A percentile compares a stretch with the other conserved stretches of the same genome.
These are phyloP conservation scores for Citrus glauca DNA, from an alignment of 345 rosid species.

Conservation along the genomic window DNA sequence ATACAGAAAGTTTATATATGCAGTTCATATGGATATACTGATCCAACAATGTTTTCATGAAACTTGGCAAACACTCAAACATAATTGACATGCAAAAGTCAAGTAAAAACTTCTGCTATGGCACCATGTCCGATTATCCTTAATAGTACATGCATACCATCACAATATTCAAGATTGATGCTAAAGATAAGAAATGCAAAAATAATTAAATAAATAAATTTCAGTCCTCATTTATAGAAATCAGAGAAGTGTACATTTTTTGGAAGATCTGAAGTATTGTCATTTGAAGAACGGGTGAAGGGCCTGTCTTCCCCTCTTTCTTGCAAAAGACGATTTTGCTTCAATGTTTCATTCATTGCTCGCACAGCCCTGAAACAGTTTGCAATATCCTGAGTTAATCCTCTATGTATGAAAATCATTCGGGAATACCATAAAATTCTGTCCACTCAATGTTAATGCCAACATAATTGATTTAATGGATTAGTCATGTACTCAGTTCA, in stretches of 20 bases:
- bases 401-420: conserved; percentile 4
- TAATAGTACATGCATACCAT: neutral
- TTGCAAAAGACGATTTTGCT: conserved; percentile 78
- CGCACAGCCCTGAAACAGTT: conserved; percentile 85
- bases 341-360: conserved; percentile 90
- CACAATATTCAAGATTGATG: neutral
- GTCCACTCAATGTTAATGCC: neutral
- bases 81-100: neutral
- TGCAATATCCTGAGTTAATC: neutral
- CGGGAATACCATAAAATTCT: conserved; percentile 2
- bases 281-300: conserved; percentile 43
- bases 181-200: neutral
- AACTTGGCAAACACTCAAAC: neutral
- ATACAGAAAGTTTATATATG: neutral
- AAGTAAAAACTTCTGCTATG: neutral
- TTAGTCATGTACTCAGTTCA: neutral
- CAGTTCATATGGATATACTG: neutral
- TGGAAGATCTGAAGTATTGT: conserved; percentile 37
- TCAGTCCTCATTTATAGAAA: neutral
- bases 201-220: neutral
- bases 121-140: neutral
- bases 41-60: neutral
- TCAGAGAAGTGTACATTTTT: conserved; percentile 51
- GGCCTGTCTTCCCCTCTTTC: conserved; percentile 55
- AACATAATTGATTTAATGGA: neutral